These are phyloP conservation scores for Cryptococcus floricola DNA, from an alignment of 1,284 basidiomycete species.

Conservation along the genomic window DNA sequence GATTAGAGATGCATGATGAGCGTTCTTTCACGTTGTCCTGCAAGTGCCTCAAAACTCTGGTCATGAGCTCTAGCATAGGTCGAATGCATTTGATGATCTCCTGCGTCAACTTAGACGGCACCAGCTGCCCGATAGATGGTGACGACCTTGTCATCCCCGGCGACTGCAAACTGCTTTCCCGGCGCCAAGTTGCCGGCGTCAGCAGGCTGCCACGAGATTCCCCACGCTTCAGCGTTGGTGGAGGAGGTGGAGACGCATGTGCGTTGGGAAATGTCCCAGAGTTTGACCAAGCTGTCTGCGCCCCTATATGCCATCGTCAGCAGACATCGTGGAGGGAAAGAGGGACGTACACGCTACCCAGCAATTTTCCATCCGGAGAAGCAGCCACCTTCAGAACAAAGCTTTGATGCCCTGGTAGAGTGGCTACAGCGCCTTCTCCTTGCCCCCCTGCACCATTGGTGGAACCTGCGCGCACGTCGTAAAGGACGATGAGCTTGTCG, in stretches of 20 bases:
- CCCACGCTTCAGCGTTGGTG: constrained; percentile 78
- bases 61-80: too few relatives aligned
- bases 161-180: constrained; percentile 65
- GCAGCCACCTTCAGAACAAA: constrained; percentile 79
- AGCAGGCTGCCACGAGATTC: constrained; percentile 72
- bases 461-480: constrained; percentile 62
- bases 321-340: background rate
- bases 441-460: constrained; percentile 41
- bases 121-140: constrained; percentile 57
- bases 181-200: constrained; percentile 54
- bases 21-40: background rate
- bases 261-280: constrained; percentile 79
- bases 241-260: constrained; percentile 70
- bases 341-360: constrained; percentile 66
- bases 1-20: background rate
- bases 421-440: constrained; percentile 71
- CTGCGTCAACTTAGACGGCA: constrained; percentile 8
- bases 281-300: constrained; percentile 78
- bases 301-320: constrained; percentile 13
- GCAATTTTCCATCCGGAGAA: constrained; percentile 70
- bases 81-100: background rate
- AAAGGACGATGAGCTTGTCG: constrained; percentile 77
- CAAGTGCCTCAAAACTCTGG: background rate
- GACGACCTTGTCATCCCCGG: constrained; percentile 72
- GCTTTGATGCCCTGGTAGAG: constrained; percentile 74